phyloP scores from a whole-genome alignment of 768 basidiomycete species.

The Astraeus odoratus region DNA sequence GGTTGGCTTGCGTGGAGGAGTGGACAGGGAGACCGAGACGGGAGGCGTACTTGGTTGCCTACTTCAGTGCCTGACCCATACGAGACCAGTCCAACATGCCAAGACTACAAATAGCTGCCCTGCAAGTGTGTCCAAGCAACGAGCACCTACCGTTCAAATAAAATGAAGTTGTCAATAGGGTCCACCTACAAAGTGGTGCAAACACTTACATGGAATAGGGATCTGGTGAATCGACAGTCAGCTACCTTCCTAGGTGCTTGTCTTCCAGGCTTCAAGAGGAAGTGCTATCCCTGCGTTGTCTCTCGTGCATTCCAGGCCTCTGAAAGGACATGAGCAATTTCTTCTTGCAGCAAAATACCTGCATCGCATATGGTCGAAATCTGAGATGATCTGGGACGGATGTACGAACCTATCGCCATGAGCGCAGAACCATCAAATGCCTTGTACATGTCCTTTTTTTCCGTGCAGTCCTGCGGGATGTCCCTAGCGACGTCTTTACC shows the following conservation, averaged over 20 bases:
- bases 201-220: no score
- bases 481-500: conserved; percentile 7
- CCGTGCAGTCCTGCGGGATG: conserved; percentile 2
- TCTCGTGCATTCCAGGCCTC: background rate
- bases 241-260: background rate
- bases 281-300: background rate
- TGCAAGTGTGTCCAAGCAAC: no score
- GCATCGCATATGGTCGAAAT: background rate
- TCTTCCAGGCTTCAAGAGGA: no score
- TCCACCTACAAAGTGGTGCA: no score
- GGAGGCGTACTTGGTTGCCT: background rate
- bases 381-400: background rate
- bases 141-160: no score
- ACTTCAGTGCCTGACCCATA: no score
- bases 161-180: no score
- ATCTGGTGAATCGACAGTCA: no score
- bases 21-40: background rate
- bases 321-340: conserved; percentile 35
- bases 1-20: background rate
- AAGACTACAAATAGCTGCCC: no score
- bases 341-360: conserved; percentile 70
- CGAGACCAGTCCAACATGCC: no score
- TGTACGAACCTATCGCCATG: conserved; percentile 62
- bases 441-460: conserved; percentile 61
- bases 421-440: conserved; percentile 67